Percentiles rank a stretch among this genome's conserved stretches.
phyloP scores from a whole-genome alignment of 306 rosid genomes.

The Quercus berberidifolia region DNA sequence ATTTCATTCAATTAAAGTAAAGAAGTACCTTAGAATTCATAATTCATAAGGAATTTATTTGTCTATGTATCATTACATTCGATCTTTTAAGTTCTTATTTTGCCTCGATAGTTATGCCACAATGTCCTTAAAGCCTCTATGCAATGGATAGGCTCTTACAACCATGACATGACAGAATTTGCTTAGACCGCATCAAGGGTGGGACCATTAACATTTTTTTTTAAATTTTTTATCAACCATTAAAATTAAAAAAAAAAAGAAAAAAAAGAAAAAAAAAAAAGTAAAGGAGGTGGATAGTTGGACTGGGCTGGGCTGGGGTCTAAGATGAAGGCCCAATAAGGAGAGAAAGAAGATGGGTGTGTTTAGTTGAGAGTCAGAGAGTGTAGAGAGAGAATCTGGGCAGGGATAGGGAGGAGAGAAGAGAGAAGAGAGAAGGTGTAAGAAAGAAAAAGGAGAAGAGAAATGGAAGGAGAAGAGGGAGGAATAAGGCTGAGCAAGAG shows the following conservation, averaged over 20 bases:
- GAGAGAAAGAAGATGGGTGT: conserved; percentile 11
- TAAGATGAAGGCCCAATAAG: background rate
- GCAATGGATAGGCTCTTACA: too few species aligned
- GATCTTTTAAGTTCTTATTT: too few species aligned
- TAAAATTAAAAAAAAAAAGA: background rate
- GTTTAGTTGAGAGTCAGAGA: background rate
- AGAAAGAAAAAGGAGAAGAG: background rate
- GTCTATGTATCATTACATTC: too few species aligned
- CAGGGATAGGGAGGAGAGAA: background rate
- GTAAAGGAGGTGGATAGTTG: too few species aligned
- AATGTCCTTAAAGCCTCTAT: too few species aligned
- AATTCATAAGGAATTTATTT: too few species aligned
- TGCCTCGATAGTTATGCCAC: too few species aligned
- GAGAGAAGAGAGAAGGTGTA: background rate
- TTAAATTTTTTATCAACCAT: background rate
- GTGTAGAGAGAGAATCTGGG: background rate
- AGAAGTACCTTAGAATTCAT: too few species aligned
- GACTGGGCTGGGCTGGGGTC: background rate
- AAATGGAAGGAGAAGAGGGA: conserved; percentile 92
- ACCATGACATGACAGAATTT: too few species aligned
- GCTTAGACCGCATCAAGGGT: too few species aligned
- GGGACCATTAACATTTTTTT: too few species aligned
- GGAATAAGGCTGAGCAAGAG: conserved; percentile 70
- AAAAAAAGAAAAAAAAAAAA: background rate
- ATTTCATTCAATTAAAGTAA: too few species aligned